Evolutionary conservation across 495 filamentous ascomycete genomes (phyloP).

Genomic region (Aspergillus asperescens): DNA sequence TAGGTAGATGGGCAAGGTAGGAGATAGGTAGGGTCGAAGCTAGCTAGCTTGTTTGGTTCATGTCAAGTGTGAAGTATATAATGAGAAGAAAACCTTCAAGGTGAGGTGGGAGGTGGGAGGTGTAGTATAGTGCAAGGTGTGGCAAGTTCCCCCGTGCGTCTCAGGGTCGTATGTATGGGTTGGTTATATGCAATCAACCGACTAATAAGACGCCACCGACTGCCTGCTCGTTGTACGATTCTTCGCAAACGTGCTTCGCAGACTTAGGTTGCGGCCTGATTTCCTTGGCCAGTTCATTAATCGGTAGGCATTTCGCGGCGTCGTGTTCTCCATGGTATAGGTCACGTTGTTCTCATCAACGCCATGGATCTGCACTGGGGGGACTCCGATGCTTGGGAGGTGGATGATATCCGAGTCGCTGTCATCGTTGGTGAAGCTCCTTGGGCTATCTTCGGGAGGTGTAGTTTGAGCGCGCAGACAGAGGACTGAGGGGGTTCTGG

Average conservation of each 20-base stretch:
- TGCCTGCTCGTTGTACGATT: not conserved
- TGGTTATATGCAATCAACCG: not conserved
- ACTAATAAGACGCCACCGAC: slow-evolving; percentile 4
- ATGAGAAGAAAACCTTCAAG: not conserved
- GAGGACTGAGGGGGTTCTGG: slow-evolving; percentile 26
- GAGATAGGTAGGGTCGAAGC: not conserved
- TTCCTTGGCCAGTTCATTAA: slow-evolving; percentile 34
- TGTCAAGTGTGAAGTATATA: not conserved
- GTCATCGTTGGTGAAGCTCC: slow-evolving; percentile 26
- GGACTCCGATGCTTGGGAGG: slow-evolving; percentile 30
- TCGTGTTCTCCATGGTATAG: slow-evolving; percentile 30
- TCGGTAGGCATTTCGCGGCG: slow-evolving; percentile 26
- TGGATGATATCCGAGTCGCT: slow-evolving; percentile 39
- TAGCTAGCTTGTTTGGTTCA: not conserved
- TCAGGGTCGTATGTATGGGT: not conserved
- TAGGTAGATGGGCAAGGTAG: not conserved
- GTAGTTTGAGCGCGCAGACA: slow-evolving; percentile 38
- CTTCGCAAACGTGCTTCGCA: not conserved
- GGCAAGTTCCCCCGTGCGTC: not conserved
- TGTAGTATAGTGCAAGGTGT: not conserved
- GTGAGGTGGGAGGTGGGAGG: not conserved
- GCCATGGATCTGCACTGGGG: slow-evolving; percentile 32
- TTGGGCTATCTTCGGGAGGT: slow-evolving; percentile 18
- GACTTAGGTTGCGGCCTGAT: slow-evolving; percentile 1
- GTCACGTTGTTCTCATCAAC: slow-evolving; percentile 39